Conservation (phyloP, 2,329 filamentous ascomycete genomes). For the Biscogniauxia marginata region DNA sequence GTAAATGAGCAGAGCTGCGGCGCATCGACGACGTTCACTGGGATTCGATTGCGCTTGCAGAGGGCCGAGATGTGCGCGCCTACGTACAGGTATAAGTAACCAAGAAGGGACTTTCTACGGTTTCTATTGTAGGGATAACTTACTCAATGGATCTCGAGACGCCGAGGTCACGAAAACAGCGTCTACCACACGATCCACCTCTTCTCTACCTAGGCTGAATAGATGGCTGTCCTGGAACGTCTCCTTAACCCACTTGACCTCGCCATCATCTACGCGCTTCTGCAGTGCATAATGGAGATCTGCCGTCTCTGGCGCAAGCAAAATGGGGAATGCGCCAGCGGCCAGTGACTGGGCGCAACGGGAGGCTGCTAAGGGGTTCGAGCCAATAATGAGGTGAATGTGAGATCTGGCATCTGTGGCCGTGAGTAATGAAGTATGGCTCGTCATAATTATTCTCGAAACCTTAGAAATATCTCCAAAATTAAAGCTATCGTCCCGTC, state of each 20-base stretch:
- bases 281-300: slow-evolving; percentile 58
- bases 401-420: slow-evolving; percentile 68
- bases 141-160: slow-evolving; percentile 46
- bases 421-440: slow-evolving; percentile 60
- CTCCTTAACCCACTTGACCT: slow-evolving; percentile 64
- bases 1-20: slow-evolving; percentile 86
- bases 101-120: neutral
- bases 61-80: slow-evolving; percentile 67
- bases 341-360: slow-evolving; percentile 77
- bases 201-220: slow-evolving; percentile 72
- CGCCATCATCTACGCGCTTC: slow-evolving; percentile 63
- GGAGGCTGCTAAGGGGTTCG: slow-evolving; percentile 81
- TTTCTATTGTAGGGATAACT: slow-evolving; percentile 2
- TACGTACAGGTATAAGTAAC: slow-evolving; percentile 30
- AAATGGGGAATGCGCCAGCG: slow-evolving; percentile 76
- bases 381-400: slow-evolving; percentile 82
- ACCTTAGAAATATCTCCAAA: neutral
- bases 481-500: neutral
- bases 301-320: slow-evolving; percentile 68
- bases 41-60: slow-evolving; percentile 79
- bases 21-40: slow-evolving; percentile 88
- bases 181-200: slow-evolving; percentile 78
- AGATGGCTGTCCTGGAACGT: slow-evolving; percentile 71
- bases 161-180: slow-evolving; percentile 80
- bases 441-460: slow-evolving; percentile 15